A percentile compares a stretch with the other conserved stretches of the same genome.
These are phyloP conservation scores for Lupinus albus DNA, from an alignment of 306 rosid genomes.

Conservation along the genomic window DNA sequence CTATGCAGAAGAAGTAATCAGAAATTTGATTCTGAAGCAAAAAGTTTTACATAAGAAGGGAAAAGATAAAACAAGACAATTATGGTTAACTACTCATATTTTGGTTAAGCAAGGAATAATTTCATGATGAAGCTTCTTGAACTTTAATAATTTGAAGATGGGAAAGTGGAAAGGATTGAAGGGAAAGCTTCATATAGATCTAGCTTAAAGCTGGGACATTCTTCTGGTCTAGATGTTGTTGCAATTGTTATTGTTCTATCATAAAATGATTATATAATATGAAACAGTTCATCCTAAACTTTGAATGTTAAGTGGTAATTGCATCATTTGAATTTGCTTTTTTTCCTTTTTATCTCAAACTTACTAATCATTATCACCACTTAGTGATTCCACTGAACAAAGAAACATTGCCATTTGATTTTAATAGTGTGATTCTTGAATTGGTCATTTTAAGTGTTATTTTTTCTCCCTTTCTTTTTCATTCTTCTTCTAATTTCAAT, in stretches of 20 bases:
- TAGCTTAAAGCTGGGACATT: constrained; percentile 35
- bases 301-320: constrained; percentile 15
- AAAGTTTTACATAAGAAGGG: constrained; percentile 51
- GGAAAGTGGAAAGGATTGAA: constrained; percentile 26
- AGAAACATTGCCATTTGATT: not conserved
- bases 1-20: constrained; percentile 52
- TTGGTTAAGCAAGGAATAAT: constrained; percentile 71
- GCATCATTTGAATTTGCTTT: not conserved
- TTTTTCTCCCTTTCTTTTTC: too few relatives aligned
- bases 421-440: too few relatives aligned
- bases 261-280: not conserved
- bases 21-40: constrained; percentile 59
- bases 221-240: constrained; percentile 14
- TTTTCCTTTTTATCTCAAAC: not conserved
- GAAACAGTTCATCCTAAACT: not conserved
- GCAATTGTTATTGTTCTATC: constrained; percentile 1
- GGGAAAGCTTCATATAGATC: constrained; percentile 49
- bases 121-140: constrained; percentile 59
- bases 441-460: too few relatives aligned
- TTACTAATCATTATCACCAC: not conserved
- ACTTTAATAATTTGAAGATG: constrained; percentile 36
- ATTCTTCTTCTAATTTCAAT: too few relatives aligned
- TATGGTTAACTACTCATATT: constrained; percentile 36
- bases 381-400: not conserved
- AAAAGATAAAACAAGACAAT: constrained; percentile 40